Conservation (phyloP, 257 asterid species). For the Linaria vulgaris region DNA sequence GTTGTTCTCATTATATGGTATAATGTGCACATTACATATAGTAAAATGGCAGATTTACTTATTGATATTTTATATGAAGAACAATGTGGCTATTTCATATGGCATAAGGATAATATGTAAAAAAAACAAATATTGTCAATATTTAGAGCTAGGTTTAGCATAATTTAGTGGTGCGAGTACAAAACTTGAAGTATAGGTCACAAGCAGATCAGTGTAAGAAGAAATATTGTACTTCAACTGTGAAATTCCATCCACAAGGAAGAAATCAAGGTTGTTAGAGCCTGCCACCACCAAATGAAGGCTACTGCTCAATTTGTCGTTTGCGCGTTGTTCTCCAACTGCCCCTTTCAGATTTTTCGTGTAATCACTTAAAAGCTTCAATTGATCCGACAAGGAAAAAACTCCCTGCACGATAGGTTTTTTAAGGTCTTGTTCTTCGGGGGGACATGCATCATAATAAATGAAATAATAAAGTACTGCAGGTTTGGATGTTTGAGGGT, state of each 20-base stretch:
- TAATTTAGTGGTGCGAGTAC: no score
- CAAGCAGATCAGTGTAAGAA: conserved; percentile 44
- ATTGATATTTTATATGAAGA: no score
- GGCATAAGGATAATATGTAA: no score
- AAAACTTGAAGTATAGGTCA: conserved; percentile 49
- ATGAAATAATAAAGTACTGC: conserved; percentile 24
- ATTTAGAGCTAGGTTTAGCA: no score
- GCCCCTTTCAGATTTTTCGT: conserved; percentile 30
- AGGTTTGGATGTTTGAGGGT: conserved; percentile 50
- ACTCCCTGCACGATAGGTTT: conserved; percentile 49
- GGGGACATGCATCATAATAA: no score
- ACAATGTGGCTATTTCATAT: no score
- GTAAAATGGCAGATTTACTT: no score
- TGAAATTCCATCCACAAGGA: conserved; percentile 30
- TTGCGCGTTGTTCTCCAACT: conserved; percentile 41
- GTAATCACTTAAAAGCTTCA: conserved; percentile 45
- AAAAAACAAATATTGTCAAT: no score
- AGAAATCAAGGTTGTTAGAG: conserved; percentile 52
- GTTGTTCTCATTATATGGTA: no score
- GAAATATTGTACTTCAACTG: conserved; percentile 48
- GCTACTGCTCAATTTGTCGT: conserved; percentile 30
- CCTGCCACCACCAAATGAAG: conserved; percentile 31
- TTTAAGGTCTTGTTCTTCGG: no score
- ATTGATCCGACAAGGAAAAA: conserved; percentile 38
- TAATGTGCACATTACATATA: no score